These are phyloP conservation scores for Trifolium dubium DNA, from an alignment of 306 rosid genomes.

Conservation along the genomic window DNA sequence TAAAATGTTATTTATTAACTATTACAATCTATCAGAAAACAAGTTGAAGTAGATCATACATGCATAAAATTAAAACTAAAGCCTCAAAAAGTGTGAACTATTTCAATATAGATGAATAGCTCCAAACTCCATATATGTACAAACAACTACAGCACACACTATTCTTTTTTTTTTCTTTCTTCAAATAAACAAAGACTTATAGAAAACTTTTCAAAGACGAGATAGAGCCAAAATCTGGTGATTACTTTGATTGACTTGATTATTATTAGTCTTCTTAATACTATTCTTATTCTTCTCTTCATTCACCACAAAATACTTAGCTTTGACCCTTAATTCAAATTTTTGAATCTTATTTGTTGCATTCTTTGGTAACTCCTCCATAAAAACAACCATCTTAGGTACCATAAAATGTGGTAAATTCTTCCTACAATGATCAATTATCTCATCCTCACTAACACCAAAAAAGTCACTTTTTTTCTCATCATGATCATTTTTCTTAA, in stretches of 20 bases:
- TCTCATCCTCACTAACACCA: slow-evolving; percentile 40
- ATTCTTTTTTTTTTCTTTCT: neutral
- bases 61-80: neutral
- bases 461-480: neutral
- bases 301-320: slow-evolving; percentile 38
- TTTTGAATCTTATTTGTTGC: slow-evolving; percentile 54
- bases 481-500: slow-evolving; percentile 19
- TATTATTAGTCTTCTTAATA: neutral
- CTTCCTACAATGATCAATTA: slow-evolving; percentile 46
- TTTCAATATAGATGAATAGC: neutral
- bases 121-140: neutral
- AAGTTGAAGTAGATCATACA: neutral
- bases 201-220: slow-evolving; percentile 56
- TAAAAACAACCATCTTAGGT: slow-evolving; percentile 49
- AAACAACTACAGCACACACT: neutral
- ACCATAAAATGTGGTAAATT: slow-evolving; percentile 56
- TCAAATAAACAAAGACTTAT: neutral
- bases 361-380: slow-evolving; percentile 57
- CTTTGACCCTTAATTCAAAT: slow-evolving; percentile 44
- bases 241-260: slow-evolving; percentile 5
- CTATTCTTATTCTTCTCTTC: slow-evolving; percentile 21
- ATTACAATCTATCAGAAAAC: neutral
- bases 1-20: neutral
- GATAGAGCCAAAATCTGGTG: slow-evolving; percentile 57
- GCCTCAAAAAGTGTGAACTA: slow-evolving; percentile 15